A percentile compares a stretch with the other conserved stretches of the same genome.
Evolutionary conservation across 192 early-diverging fungal species (phyloP).

Genomic region (Coemansia sp.): DNA sequence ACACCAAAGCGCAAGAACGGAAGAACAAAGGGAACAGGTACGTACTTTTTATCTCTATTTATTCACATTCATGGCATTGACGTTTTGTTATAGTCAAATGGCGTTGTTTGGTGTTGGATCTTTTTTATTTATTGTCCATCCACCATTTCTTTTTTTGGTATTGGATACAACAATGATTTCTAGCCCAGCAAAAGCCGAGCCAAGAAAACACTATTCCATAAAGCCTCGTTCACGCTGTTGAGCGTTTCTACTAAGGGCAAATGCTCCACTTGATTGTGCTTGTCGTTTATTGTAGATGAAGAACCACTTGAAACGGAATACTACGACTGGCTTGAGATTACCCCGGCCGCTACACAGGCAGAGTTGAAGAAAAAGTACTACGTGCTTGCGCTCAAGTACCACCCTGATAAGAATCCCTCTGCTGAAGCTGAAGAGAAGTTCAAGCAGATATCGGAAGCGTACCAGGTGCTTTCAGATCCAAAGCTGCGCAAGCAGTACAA

Average conservation of each 20-base stretch:
- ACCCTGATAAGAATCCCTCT: slow-evolving; percentile 61
- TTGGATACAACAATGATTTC: not conserved
- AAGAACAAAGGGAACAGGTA: slow-evolving; percentile 48
- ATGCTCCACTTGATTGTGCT: not conserved
- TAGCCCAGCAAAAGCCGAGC: not conserved
- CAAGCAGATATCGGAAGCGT: slow-evolving; percentile 95
- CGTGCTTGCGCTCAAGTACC: slow-evolving; percentile 60
- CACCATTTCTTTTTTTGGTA: not conserved
- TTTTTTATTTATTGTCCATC: no score
- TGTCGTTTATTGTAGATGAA: slow-evolving; percentile 57
- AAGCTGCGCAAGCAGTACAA: slow-evolving; percentile 88
- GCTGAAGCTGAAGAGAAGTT: slow-evolving; percentile 69
- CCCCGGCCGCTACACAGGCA: slow-evolving; percentile 69
- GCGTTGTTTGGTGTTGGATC: no score
- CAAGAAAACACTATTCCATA: no score
- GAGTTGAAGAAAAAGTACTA: slow-evolving; percentile 95
- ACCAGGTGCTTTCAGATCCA: slow-evolving; percentile 94
- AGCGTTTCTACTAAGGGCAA: not conserved
- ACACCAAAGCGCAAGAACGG: slow-evolving; percentile 41
- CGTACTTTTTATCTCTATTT: slow-evolving; percentile 2
- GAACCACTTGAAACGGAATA: slow-evolving; percentile 81
- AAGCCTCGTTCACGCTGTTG: no score
- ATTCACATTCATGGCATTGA: not conserved
- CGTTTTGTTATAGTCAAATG: no score
- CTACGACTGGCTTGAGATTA: slow-evolving; percentile 87